Conservation (phyloP, 2,329 filamentous ascomycete species). For the Fusarium vanettenii region DNA sequence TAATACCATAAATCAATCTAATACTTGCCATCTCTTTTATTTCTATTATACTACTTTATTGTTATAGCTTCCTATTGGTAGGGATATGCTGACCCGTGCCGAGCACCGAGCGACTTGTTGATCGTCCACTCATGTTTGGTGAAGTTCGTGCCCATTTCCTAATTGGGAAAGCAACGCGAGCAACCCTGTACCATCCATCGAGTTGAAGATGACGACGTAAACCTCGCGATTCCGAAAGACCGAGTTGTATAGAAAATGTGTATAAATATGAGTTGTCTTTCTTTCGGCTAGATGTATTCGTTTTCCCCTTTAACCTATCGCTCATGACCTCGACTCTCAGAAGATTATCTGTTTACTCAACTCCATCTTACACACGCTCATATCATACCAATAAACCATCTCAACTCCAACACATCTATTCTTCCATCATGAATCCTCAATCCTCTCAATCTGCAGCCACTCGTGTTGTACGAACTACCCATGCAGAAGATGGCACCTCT, state of each 20-base stretch:
- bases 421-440: conserved; percentile 6
- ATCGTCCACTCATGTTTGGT: neutral
- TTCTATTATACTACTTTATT: neutral
- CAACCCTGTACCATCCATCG: conserved; percentile 10
- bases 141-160: conserved; percentile 20
- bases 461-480: conserved; percentile 13
- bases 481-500: conserved; percentile 9
- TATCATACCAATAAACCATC: neutral
- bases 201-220: conserved; percentile 4
- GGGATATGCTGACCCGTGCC: neutral
- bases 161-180: conserved; percentile 29
- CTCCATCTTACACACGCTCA: neutral
- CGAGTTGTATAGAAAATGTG: neutral
- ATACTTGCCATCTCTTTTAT: neutral
- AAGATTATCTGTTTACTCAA: neutral
- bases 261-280: conserved; percentile 4
- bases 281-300: neutral
- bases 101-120: neutral
- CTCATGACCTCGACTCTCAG: neutral
- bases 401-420: neutral
- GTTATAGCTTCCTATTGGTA: neutral
- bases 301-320: neutral
- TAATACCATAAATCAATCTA: neutral
- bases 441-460: neutral
- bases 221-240: neutral